phyloP scores from a whole-genome alignment of 2,329 filamentous ascomycete species.

The Colletotrichum orchidophilum region DNA sequence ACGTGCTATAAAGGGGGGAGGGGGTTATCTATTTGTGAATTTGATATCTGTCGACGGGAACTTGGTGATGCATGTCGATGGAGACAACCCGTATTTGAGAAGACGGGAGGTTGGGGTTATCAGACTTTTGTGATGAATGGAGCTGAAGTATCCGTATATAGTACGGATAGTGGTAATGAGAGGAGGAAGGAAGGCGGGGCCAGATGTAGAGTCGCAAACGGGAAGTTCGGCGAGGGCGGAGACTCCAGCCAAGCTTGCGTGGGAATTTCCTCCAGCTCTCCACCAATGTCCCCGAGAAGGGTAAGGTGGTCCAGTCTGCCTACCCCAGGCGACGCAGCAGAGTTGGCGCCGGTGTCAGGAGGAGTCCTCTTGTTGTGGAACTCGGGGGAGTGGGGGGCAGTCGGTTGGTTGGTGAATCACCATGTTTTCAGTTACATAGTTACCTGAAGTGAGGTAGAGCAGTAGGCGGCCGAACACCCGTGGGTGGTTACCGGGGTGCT shows the following conservation, averaged over 20 bases:
- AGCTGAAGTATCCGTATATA: neutral
- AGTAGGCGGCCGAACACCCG: neutral
- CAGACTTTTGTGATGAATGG: neutral
- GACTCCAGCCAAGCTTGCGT: conserved; percentile 2
- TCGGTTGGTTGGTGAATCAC: conserved; percentile 14
- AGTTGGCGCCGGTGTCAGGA: neutral
- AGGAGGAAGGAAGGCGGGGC: neutral
- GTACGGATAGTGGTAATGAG: too few species aligned
- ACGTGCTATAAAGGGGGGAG: too few species aligned
- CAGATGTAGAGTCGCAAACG: neutral
- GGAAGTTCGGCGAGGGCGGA: neutral
- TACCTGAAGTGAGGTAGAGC: neutral
- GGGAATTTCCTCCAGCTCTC: neutral
- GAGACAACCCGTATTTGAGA: conserved; percentile 1
- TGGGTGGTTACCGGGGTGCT: neutral
- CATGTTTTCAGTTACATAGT: neutral
- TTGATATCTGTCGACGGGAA: too few species aligned
- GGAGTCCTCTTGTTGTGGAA: conserved; percentile 14
- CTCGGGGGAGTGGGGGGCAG: neutral
- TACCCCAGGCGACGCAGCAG: neutral
- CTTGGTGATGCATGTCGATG: neutral
- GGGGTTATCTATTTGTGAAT: too few species aligned
- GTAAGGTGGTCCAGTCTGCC: neutral
- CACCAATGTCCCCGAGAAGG: neutral
- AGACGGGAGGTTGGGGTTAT: neutral